phyloP scores from a whole-genome alignment of 495 filamentous ascomycete species.

The Hypoxylon fragiforme region DNA sequence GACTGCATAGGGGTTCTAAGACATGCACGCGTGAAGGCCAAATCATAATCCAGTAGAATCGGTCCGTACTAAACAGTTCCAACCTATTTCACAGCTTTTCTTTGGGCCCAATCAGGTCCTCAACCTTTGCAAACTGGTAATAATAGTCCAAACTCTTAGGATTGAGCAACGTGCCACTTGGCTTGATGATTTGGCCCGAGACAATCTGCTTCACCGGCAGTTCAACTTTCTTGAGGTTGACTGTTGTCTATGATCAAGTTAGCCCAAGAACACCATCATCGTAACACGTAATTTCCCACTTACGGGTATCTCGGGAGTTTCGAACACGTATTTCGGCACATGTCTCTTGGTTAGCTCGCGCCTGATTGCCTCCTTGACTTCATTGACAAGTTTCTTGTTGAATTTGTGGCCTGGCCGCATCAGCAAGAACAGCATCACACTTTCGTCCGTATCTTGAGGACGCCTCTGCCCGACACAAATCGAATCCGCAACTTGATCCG shows the following conservation, averaged over 20 bases:
- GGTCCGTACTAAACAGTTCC: too few relatives aligned
- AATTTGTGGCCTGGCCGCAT: slow-evolving; percentile 66
- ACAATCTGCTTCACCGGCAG: slow-evolving; percentile 85
- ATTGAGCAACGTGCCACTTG: slow-evolving; percentile 76
- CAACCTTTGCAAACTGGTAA: slow-evolving; percentile 78
- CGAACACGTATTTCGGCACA: slow-evolving; percentile 77
- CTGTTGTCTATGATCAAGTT: slow-evolving; percentile 61
- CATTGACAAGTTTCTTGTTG: slow-evolving; percentile 56
- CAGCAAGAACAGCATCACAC: slow-evolving; percentile 73
- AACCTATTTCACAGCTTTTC: slow-evolving; percentile 52
- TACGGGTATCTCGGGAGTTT: slow-evolving; percentile 79
- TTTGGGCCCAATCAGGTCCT: slow-evolving; percentile 57
- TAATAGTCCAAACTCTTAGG: slow-evolving; percentile 74
- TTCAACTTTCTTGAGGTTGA: slow-evolving; percentile 86
- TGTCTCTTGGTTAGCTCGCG: slow-evolving; percentile 69
- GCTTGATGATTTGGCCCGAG: slow-evolving; percentile 71
- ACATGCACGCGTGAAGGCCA: too few relatives aligned
- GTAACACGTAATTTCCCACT: slow-evolving; percentile 36
- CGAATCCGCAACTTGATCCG: slow-evolving; percentile 62
- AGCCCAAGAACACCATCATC: not conserved
- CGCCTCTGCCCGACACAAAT: slow-evolving; percentile 77
- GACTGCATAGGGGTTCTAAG: too few relatives aligned
- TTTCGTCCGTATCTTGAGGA: slow-evolving; percentile 69
- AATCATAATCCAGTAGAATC: too few relatives aligned
- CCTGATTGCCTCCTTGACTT: slow-evolving; percentile 65